Percentiles rank a stretch among this genome's conserved stretches.
Conservation (phyloP, 1,284 basidiomycete species). For the Cryptococcus depauperatus region DNA sequence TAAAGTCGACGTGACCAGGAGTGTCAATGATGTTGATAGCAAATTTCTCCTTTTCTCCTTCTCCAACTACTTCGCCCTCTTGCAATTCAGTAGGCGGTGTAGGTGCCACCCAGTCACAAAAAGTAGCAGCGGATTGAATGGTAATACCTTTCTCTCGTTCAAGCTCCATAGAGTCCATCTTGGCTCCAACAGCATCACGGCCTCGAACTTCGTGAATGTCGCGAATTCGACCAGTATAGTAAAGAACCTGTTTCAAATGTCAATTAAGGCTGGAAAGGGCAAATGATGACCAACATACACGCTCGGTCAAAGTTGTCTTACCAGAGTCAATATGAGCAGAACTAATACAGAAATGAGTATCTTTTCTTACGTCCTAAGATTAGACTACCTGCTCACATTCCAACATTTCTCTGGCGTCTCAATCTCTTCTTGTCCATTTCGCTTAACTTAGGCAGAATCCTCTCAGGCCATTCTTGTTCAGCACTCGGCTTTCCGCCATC, state of each 20-base stretch:
- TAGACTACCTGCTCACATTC: constrained; percentile 8
- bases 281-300: constrained; percentile 50
- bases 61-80: constrained; percentile 45
- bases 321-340: constrained; percentile 95
- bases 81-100: constrained; percentile 47
- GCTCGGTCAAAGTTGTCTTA: constrained; percentile 98
- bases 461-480: constrained; percentile 33
- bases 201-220: constrained; percentile 98
- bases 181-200: constrained; percentile 89
- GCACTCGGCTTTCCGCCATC: constrained; percentile 19
- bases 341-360: too few relatives aligned
- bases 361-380: not conserved
- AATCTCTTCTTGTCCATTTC: constrained; percentile 34
- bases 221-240: constrained; percentile 90
- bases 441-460: constrained; percentile 35
- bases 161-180: constrained; percentile 99
- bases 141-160: constrained; percentile 99
- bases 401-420: constrained; percentile 44
- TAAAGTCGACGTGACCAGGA: constrained; percentile 98
- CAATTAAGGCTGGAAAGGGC: not conserved
- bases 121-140: constrained; percentile 97
- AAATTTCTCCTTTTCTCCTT: constrained; percentile 63
- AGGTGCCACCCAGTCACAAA: constrained; percentile 83
- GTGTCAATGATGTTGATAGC: constrained; percentile 99
- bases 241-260: constrained; percentile 50